A percentile compares a stretch with the other conserved stretches of the same genome.
phyloP scores from a whole-genome alignment of 2,329 filamentous ascomycete species.

The Malbranchea cinnamomea region DNA sequence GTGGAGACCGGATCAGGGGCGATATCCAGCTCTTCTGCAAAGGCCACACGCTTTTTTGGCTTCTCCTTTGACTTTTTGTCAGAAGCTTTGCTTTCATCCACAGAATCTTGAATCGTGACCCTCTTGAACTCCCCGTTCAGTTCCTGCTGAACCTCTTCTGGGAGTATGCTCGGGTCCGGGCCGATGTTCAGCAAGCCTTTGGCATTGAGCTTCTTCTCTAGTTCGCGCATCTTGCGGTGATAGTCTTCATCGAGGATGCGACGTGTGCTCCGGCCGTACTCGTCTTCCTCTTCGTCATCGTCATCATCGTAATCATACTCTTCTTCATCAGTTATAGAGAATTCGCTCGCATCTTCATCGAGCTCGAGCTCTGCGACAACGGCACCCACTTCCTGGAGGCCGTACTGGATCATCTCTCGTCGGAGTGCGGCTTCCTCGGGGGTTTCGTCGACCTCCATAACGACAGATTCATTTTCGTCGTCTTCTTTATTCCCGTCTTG shows the following conservation, averaged over 20 bases:
- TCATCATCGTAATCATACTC: conserved; percentile 39
- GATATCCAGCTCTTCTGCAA: conserved; percentile 60
- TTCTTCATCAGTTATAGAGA: conserved; percentile 39
- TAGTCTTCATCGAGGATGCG: conserved; percentile 59
- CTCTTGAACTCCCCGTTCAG: conserved; percentile 18
- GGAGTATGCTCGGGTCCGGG: conserved; percentile 27
- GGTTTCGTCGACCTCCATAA: conserved; percentile 60
- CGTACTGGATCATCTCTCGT: conserved; percentile 81
- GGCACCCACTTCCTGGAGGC: conserved; percentile 71
- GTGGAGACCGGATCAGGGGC: conserved; percentile 32
- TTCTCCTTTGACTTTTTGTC: conserved; percentile 11
- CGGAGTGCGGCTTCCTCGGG: conserved; percentile 67
- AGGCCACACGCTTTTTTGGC: conserved; percentile 61
- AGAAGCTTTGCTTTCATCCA: conserved; percentile 6
- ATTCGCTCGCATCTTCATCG: conserved; percentile 46
- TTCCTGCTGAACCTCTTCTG: conserved; percentile 18
- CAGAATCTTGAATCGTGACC: conserved; percentile 7
- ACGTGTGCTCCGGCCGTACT: conserved; percentile 57
- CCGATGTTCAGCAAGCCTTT: conserved; percentile 43
- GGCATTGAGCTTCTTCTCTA: conserved; percentile 59
- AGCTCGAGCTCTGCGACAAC: conserved; percentile 86
- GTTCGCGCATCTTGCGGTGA: conserved; percentile 64
- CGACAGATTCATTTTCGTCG: conserved; percentile 21
- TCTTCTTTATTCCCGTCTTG: not conserved
- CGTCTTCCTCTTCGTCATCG: conserved; percentile 53